Evolutionary conservation across 257 asterid genomes (phyloP).

Genomic region (Jaltomata sinuosa): DNA sequence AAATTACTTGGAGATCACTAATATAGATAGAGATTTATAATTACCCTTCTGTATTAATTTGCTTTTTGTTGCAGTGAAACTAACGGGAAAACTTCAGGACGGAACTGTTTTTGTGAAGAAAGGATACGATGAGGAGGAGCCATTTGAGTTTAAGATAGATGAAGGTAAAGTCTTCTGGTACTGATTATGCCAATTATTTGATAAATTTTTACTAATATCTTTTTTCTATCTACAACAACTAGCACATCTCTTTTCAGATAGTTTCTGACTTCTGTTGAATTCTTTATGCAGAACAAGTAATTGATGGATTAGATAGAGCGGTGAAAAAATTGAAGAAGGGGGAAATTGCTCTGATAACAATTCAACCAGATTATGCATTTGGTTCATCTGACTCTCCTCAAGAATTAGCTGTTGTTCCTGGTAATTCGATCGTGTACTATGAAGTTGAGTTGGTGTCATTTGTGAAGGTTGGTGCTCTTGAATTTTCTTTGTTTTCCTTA

Average conservation of each 20-base stretch:
- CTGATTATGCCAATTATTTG: neutral
- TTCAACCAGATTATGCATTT: slow-evolving; percentile 48
- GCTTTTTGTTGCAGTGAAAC: slow-evolving; percentile 25
- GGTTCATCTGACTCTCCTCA: slow-evolving; percentile 35
- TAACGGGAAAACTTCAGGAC: slow-evolving; percentile 38
- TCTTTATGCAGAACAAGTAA: slow-evolving; percentile 32
- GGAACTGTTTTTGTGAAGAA: slow-evolving; percentile 40
- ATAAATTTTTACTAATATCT: neutral
- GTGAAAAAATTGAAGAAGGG: slow-evolving; percentile 54
- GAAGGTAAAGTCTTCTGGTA: slow-evolving; percentile 25
- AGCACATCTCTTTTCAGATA: neutral
- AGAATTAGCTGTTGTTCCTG: slow-evolving; percentile 47
- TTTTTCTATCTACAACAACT: neutral
- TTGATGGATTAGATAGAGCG: slow-evolving; percentile 48
- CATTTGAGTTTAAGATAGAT: slow-evolving; percentile 39
- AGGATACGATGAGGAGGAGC: slow-evolving; percentile 27
- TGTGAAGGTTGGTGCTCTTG: slow-evolving; percentile 31
- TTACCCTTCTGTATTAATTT: neutral
- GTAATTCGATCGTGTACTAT: slow-evolving; percentile 27
- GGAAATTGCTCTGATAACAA: slow-evolving; percentile 31
- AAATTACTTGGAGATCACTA: neutral
- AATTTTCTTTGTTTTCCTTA: neutral
- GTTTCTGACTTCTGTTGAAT: neutral
- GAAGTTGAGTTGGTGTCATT: slow-evolving; percentile 52
- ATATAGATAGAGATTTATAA: neutral